Base-by-base conservation (phyloP, 495 filamentous ascomycete species). In the Entonaema liquescens region DNA sequence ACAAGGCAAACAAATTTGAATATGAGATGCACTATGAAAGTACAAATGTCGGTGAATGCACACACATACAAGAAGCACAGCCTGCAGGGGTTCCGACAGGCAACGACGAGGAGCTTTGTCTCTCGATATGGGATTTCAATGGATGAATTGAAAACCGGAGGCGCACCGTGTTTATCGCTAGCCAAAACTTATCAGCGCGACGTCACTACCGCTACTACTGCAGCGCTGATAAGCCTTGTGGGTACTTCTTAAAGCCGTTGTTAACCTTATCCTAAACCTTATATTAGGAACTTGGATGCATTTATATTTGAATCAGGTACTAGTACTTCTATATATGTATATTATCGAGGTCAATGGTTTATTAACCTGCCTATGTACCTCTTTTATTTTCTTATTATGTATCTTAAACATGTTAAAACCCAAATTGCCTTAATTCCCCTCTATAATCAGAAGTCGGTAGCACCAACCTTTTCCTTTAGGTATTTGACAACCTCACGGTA, bases 101-200 rank as follows among this genome's bases (percentile, higher is more conserved):
- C 53, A 63, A 21, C 58, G 25, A 28, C 15, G 9, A 38, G 7
- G 42, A 44, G 21, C 42, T 47, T 31, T 9, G 53, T 35, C 19
- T 23, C 42, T 33, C 1, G 19, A 68, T 21, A 21, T 69, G 12
- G 31, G 15, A 29, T 68, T 55, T 59, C 8, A n/a, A 29, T 52
- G 13, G 31, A 33, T 40, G 35, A 9, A 47, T 42, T 60, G 38
- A 40, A 65, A 52, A 50, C 62, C 52, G 49, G 23, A 63, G 53
- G 52, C 49, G 44, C 8, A 53, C 55, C 68, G 67, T 59, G 55
- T 69, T 50, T 42, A 21, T 42, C 23, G n/a, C 19, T 29, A 50
- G 40, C 28, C 50, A 44, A 40, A 59, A 19, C 62, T 71, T 66
- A 71, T 71, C 68, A 66, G 62, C 68, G 57, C 62, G 68, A 71